phyloP scores from a whole-genome alignment of 2,329 filamentous ascomycete genomes.

The Ceratocystis colombiana region DNA sequence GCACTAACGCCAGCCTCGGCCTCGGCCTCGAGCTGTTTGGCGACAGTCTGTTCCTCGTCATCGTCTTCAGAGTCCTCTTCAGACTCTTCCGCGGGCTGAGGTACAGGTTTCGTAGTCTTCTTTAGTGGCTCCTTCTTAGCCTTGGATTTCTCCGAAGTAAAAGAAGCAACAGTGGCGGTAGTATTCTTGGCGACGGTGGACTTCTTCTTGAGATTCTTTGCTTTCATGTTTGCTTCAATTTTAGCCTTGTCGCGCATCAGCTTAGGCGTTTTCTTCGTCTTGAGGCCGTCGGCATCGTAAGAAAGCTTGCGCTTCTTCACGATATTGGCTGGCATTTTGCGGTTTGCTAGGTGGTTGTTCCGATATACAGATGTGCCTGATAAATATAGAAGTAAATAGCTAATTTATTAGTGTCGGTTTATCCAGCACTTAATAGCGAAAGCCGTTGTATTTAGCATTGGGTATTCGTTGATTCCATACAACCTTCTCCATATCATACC shows the following conservation, averaged over 20 bases:
- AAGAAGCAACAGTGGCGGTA: constrained; percentile 7
- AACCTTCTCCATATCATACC: neutral
- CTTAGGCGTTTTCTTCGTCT: constrained; percentile 17
- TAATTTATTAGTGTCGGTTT: neutral
- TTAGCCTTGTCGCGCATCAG: constrained; percentile 20
- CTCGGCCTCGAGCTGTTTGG: neutral
- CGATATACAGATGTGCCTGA: neutral
- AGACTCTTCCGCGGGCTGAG: constrained; percentile 8
- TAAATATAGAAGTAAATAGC: neutral
- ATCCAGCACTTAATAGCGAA: neutral
- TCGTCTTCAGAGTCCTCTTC: constrained; percentile 13
- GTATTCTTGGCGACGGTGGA: neutral
- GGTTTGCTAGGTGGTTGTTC: neutral
- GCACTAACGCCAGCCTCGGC: constrained; percentile 9
- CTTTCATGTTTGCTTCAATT: constrained; percentile 19
- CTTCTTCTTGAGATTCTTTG: constrained; percentile 18
- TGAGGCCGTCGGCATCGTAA: constrained; percentile 18
- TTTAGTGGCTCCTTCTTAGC: constrained; percentile 5
- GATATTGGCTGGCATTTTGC: constrained; percentile 15
- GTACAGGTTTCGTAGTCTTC: constrained; percentile 15
- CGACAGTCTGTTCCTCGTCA: constrained; percentile 9
- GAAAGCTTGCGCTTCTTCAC: constrained; percentile 25
- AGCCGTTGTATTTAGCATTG: neutral
- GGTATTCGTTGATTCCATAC: neutral
- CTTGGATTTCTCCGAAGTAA: neutral